Evolutionary conservation across 2,329 filamentous ascomycete genomes (phyloP).

Genomic region (Stemphylium vesicarium): DNA sequence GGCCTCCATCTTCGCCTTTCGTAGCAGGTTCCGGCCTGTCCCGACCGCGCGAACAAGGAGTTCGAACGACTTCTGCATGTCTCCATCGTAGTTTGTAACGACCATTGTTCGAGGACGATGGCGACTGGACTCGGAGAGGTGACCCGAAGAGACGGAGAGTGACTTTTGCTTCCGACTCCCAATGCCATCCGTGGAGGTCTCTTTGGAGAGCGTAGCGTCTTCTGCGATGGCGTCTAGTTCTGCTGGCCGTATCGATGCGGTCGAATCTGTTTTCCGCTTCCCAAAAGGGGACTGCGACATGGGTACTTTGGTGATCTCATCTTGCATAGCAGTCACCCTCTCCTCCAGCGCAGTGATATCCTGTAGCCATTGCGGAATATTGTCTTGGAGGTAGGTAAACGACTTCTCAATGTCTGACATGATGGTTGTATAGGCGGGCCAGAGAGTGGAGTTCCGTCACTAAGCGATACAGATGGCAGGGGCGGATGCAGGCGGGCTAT

Average conservation of each 20-base stretch:
- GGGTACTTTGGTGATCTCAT: conserved; percentile 39
- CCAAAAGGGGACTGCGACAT: conserved; percentile 34
- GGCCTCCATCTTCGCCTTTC: conserved; percentile 85
- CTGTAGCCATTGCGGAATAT: conserved; percentile 48
- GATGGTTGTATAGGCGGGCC: conserved; percentile 15
- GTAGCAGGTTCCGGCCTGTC: conserved; percentile 79
- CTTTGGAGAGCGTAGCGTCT: conserved; percentile 20
- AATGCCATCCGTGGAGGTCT: conserved; percentile 23
- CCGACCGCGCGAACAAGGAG: conserved; percentile 82
- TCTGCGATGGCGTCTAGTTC: conserved; percentile 34
- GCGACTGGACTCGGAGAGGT: conserved; percentile 54
- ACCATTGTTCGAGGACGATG: conserved; percentile 77
- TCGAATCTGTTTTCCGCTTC: conserved; percentile 44
- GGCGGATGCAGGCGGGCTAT: conserved; percentile 2
- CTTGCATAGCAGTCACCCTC: conserved; percentile 44
- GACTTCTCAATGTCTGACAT: conserved; percentile 50
- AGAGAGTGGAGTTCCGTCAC: conserved; percentile 1
- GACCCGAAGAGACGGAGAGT: conserved; percentile 49
- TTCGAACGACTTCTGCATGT: conserved; percentile 83
- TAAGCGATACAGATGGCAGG: conserved; percentile 4
- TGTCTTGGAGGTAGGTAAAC: conserved; percentile 48
- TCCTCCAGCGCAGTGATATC: conserved; percentile 39
- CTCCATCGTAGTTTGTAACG: conserved; percentile 90
- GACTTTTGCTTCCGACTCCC: conserved; percentile 53
- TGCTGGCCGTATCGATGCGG: conserved; percentile 43